A percentile compares a stretch with the other conserved stretches of the same genome.
phyloP scores from a whole-genome alignment of 2,329 filamentous ascomycete species.

The Didymella keratinophila region DNA sequence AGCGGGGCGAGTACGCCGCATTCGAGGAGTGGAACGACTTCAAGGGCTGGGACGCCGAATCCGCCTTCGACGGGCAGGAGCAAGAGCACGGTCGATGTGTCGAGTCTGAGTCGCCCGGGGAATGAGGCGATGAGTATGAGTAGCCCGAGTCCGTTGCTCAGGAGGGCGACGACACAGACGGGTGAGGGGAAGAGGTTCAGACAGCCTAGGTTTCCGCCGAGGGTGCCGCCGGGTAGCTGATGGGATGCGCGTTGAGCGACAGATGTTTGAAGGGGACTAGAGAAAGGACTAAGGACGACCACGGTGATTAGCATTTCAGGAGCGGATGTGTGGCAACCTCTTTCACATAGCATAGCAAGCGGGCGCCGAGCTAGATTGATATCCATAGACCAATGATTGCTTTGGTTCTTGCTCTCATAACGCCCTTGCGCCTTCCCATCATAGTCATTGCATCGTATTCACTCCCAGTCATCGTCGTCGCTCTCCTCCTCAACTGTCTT shows the following conservation, averaged over 20 bases:
- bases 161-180: conserved; percentile 45
- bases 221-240: conserved; percentile 4
- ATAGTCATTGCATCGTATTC: conserved; percentile 14
- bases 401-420: not conserved
- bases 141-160: conserved; percentile 44
- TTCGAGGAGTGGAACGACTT: conserved; percentile 30
- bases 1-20: conserved; percentile 15
- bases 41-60: conserved; percentile 25
- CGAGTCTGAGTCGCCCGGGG: conserved; percentile 1
- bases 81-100: conserved; percentile 1
- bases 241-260: too few relatives aligned
- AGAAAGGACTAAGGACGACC: not conserved
- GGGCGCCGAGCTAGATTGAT: not conserved
- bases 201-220: conserved; percentile 30
- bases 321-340: not conserved
- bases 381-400: not conserved
- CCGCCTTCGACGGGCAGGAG: not conserved
- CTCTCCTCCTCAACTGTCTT: conserved; percentile 62
- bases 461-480: conserved; percentile 78
- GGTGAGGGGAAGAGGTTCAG: conserved; percentile 24
- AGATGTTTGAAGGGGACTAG: too few relatives aligned
- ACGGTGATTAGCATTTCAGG: not conserved
- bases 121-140: not conserved
- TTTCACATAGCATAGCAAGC: not conserved
- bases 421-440: not conserved